Evolutionary conservation across 2,329 filamentous ascomycete species (phyloP), one percentile per base, ranked within the genome.

Genomic region (Drechslerella stenobrocha): DNA sequence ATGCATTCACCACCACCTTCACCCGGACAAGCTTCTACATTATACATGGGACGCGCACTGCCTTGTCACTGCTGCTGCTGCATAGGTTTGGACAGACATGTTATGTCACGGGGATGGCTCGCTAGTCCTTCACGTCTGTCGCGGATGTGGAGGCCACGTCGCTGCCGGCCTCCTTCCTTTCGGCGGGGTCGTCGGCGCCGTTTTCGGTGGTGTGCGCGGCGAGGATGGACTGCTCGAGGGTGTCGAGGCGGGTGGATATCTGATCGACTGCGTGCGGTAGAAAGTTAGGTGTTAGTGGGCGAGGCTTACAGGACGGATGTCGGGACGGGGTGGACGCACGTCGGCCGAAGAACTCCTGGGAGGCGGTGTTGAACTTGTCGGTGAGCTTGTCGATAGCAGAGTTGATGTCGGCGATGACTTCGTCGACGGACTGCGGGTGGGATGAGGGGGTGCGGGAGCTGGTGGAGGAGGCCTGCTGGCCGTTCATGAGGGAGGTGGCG

Each of bases 331-430:
- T n/a, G n/a, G 42, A 48, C 40, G 20, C 51, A 67, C 63, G 45
- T 37, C 63, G 22, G 26, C 55, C 55, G 42, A 67, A 67, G 45
- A 67, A 67, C 40, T 67, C 63, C 18, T 67, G 55, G 2, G 63
- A 67, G 3, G 63, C 63, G 34, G 63, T 60, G 50, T 58, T 67
- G 44, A 67, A 67, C 18, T 67, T 67, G 24, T 67, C 63, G 15
- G 63, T 60, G n/a, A 67, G 23, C 51, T 67, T 67, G 32, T 67
- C 63, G 35, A 67, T 67, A n/a, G 63, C 63, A 15, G 55, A 30
- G 55, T 67, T 67, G 42, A 67, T 67, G 35, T 67, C 63, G 15
- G 63, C 63, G 55, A 67, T 67, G 34, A 67, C 63, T 37, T 67
- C 63, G 63, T 67, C 63, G 51, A 67, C 63, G 37, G 63, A 67